Base-by-base conservation (phyloP, 331 rosid genomes). In the Malus hybrid region DNA sequence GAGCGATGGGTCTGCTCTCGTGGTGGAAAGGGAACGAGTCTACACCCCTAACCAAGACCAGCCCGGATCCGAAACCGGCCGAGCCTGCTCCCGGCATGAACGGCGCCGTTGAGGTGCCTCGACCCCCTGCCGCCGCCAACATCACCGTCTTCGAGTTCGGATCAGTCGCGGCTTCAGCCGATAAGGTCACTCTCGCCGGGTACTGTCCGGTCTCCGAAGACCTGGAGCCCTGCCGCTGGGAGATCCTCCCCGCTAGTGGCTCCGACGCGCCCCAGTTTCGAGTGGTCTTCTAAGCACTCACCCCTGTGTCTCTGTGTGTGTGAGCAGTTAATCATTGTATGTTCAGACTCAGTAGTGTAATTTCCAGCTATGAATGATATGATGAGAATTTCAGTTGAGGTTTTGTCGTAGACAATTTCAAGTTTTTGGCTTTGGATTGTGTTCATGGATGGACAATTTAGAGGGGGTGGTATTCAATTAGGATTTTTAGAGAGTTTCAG, bases 201-300 rank as follows among this genome's bases (percentile, higher is more conserved):
- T 90, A 82, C 73, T 94, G 99, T 76, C 92, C 99, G 13, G 99
- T 94, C 76, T 91, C 99, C 68, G 99, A 94, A 56, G 97, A 94
- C 5, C 95, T 94, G 63, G 95, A 94, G 77, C 99, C 99, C 22
- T 94, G 99, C 89, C 97, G 96, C 44, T 94, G 99, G 99, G 97
- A 91, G 86, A 86, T 94, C 66, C 79, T 88, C 36, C 93, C 99
- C 19, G 96, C 99, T 2, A 28, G 75, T 76, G 89, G 77, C 64
- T 77, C 96, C 48, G 91, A 91, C 70, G 95, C 96, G 3, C 99
- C 99, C 0, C 99, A 88, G 86, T 94, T 94, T 67, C 97, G 96
- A 72, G 91, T 91, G 22, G 77, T 73, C 44, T 73, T 73, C 68
- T 73, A 29, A 72, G 36, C 63, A 30, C 14, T 15, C 30, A 7